These are phyloP conservation scores for Peziza echinospora DNA, from an alignment of 495 filamentous ascomycete species.

Conservation along the genomic window DNA sequence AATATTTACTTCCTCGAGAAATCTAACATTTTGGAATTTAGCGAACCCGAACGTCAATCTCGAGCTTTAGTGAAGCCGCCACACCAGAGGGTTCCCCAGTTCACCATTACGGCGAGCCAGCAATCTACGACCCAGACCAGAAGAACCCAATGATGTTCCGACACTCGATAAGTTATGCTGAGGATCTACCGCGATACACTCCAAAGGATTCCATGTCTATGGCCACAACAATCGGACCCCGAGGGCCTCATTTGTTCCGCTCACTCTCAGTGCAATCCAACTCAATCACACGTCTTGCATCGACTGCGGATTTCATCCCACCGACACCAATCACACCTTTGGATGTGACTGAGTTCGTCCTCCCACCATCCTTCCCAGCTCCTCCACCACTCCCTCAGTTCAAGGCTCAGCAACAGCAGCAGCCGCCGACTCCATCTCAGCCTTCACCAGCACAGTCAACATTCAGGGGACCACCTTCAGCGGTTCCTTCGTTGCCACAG, in stretches of 20 bases:
- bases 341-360: constrained; percentile 18
- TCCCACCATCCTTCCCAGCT: constrained; percentile 10
- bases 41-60: not conserved
- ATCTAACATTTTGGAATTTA: too few species aligned
- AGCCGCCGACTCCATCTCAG: not conserved
- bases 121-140: constrained; percentile 8
- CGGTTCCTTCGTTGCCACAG: constrained; percentile 9
- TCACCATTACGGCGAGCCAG: not conserved
- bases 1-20: too few species aligned
- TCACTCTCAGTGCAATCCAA: constrained; percentile 24
- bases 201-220: constrained; percentile 20
- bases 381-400: constrained; percentile 10
- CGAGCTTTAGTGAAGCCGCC: not conserved
- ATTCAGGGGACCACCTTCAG: too few species aligned
- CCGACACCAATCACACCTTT: constrained; percentile 20
- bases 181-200: constrained; percentile 21
- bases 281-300: constrained; percentile 13
- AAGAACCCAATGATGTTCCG: constrained; percentile 14
- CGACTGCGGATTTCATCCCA: constrained; percentile 15
- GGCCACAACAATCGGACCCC: constrained; percentile 57
- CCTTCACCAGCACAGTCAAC: not conserved
- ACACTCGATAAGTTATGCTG: constrained; percentile 18
- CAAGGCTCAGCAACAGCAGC: not conserved
- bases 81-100: not conserved
- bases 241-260: constrained; percentile 77